Base-by-base conservation (phyloP, 2,329 filamentous ascomycete species). In the Cladophialophora yegresii region DNA sequence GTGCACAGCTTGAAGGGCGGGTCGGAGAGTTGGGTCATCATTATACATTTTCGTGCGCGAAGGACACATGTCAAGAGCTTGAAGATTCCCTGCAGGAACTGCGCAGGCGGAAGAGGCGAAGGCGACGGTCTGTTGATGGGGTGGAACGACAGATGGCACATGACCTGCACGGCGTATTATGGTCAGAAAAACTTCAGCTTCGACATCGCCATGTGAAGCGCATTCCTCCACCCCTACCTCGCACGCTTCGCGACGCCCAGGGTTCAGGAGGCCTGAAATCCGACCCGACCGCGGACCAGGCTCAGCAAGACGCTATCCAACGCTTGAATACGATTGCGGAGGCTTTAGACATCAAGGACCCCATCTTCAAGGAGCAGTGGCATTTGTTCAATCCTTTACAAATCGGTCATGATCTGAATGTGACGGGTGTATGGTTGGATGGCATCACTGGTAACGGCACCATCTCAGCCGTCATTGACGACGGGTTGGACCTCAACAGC, bases 401-500 rank as follows among this genome's bases (percentile, higher is more conserved):
- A 71, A 75, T 87, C 0, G 93, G 93, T 5, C 91, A 98, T 77
- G 95, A 99, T 75, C 85, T 99, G 73, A 99, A 99, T 73, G 92
- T 98, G n/a, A 96, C 92, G 0, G 92, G 88, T 12, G 84, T 98
- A 5, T 99, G 95, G 95, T 75, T 91, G 71, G 87, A 95, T 71
- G 93, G 93, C 4, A 88, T 97, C 63, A 98, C 93, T 0, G 95
- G 95, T 60, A 86, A 91, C 72, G 93, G 93, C 66, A 85, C 90
- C 20, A 96, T 91, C 0, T 92, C 96, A 1, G 93, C 93, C 61
- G 95, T 99, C 71, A 91, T 99, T 3, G 95, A 99, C 73, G 95
- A 99, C 77, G 95, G 95, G 0, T 78, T 99, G 69, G 95, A 99
- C 74, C 95, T 99, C 89, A 86, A 96, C 79, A 98, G 93, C 80